Percentiles rank a stretch among this genome's conserved stretches.
Conservation (phyloP, 805 yeast genomes). For the Jamesozyma rosinii region DNA sequence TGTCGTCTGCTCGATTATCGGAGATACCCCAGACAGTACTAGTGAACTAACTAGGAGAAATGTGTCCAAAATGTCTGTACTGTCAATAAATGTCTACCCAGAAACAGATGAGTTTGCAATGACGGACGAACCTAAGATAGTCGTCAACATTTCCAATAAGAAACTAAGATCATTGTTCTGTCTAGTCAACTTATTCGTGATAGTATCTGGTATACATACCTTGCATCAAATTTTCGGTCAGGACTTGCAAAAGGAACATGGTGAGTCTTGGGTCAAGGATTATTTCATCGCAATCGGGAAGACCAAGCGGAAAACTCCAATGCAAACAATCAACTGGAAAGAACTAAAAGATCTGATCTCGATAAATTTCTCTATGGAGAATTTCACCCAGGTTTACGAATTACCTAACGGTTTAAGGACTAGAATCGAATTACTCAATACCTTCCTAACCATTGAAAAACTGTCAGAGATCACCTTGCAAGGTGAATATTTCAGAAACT, state of each 20-base stretch:
- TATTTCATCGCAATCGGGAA: slow-evolving; percentile 18
- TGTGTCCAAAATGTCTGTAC: slow-evolving; percentile 27
- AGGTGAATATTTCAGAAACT: slow-evolving; percentile 34
- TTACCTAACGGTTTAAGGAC: slow-evolving; percentile 43
- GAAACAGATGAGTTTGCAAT: slow-evolving; percentile 15
- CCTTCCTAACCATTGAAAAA: slow-evolving; percentile 16
- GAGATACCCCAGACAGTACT: slow-evolving; percentile 28
- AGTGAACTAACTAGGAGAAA: slow-evolving; percentile 23
- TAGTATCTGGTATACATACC: slow-evolving; percentile 38
- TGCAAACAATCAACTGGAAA: slow-evolving; percentile 13
- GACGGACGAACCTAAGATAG: slow-evolving; percentile 17
- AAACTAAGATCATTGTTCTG: slow-evolving; percentile 31
- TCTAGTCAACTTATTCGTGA: slow-evolving; percentile 37
- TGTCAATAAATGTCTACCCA: slow-evolving; percentile 21
- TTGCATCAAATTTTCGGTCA: slow-evolving; percentile 35
- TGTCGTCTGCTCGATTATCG: slow-evolving; percentile 23
- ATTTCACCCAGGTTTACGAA: slow-evolving; percentile 24
- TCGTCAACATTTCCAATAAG: slow-evolving; percentile 20
- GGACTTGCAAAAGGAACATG: slow-evolving; percentile 19
- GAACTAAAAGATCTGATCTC: slow-evolving; percentile 19
- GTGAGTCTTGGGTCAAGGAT: slow-evolving; percentile 23
- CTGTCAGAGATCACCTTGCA: slow-evolving; percentile 16
- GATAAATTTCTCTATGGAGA: slow-evolving; percentile 16
- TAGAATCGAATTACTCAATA: slow-evolving; percentile 36
- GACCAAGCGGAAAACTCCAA: slow-evolving; percentile 10